Percentiles rank a stretch among this genome's conserved stretches.
Evolutionary conservation across 176 grass and related monocot species (phyloP).

Genomic region (Zizania latifolia): DNA sequence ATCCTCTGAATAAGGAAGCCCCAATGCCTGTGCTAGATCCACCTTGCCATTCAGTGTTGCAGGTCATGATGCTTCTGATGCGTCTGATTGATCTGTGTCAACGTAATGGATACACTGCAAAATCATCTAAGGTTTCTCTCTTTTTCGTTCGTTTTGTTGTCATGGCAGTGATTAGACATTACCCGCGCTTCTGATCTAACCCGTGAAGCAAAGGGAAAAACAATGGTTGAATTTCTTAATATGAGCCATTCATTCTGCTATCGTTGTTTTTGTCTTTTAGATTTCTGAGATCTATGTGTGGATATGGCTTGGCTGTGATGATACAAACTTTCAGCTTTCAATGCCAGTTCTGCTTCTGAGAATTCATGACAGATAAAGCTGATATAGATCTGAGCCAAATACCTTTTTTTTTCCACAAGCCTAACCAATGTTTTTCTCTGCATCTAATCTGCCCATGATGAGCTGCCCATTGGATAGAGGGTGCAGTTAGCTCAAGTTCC

Average conservation of each 20-base stretch:
- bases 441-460: neutral
- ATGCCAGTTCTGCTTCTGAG: constrained; percentile 78
- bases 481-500: no score
- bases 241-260: constrained; percentile 6
- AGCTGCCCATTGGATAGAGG: neutral
- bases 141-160: neutral
- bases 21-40: constrained; percentile 61
- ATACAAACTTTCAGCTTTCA: constrained; percentile 34
- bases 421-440: no score
- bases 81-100: no score
- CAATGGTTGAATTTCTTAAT: no score
- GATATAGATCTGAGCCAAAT: no score
- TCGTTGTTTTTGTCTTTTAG: neutral
- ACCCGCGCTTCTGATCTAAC: constrained; percentile 49
- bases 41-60: constrained; percentile 61
- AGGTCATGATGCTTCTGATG: constrained; percentile 31
- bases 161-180: constrained; percentile 43
- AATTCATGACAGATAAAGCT: no score
- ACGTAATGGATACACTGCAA: constrained; percentile 37
- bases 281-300: neutral
- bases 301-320: constrained; percentile 26
- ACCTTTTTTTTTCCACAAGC: neutral
- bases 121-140: rapidly evolving
- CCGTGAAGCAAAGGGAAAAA: constrained; percentile 46
- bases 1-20: constrained; percentile 48